phyloP scores from a whole-genome alignment of 805 yeast genomes.

The Millerozyma acaciae region DNA sequence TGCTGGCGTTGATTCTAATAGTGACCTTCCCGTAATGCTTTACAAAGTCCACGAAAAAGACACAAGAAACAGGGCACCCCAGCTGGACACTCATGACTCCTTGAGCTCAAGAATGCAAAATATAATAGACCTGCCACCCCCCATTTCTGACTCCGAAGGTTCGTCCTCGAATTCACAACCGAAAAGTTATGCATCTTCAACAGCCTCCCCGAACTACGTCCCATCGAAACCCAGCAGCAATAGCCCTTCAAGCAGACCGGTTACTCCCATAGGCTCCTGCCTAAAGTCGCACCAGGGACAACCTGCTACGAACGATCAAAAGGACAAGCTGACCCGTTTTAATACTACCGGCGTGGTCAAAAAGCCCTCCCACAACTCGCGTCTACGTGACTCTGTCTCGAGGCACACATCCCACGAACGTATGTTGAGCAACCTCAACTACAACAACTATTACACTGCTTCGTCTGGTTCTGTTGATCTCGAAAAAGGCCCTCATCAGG shows the following conservation, averaged over 20 bases:
- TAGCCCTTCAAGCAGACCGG: no score
- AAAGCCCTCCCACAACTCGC: constrained; percentile 2
- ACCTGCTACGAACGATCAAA: no score
- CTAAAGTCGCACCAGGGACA: no score
- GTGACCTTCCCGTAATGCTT: constrained; percentile 26
- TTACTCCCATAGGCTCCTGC: no score
- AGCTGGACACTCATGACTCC: no score
- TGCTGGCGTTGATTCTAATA: constrained; percentile 25
- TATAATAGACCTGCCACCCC: neutral
- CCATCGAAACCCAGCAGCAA: no score
- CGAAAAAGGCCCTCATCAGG: constrained; percentile 7
- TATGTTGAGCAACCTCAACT: constrained; percentile 10
- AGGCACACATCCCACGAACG: constrained; percentile 14
- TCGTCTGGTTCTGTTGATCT: constrained; percentile 4
- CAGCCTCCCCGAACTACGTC: no score
- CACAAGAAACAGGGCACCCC: no score
- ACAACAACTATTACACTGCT: neutral
- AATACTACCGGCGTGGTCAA: neutral
- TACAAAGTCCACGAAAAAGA: constrained; percentile 27
- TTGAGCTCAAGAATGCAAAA: neutral
- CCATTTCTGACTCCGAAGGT: neutral
- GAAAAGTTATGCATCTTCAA: no score
- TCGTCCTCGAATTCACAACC: neutral
- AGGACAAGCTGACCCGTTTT: no score
- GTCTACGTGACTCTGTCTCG: constrained; percentile 11